Evolutionary conservation across 129 eudicot genomes (phyloP).

Genomic region (Sambucus nigra): DNA sequence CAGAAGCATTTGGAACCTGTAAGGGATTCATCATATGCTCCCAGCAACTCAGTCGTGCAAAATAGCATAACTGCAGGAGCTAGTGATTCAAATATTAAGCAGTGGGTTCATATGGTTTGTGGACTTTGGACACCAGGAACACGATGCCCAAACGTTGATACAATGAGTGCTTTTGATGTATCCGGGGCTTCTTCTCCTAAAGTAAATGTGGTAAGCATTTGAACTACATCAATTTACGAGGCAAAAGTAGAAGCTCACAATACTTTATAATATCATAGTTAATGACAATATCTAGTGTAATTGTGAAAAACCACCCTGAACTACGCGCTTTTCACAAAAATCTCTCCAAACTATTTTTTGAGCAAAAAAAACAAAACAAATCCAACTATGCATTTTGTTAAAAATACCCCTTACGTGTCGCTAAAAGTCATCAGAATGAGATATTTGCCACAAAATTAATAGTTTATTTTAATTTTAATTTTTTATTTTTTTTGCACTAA

Average conservation of each 20-base stretch:
- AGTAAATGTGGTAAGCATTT: slow-evolving; percentile 30
- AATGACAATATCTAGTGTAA: no score
- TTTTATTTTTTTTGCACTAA: no score
- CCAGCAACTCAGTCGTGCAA: slow-evolving; percentile 11
- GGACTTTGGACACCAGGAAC: slow-evolving; percentile 69
- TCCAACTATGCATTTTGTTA: no score
- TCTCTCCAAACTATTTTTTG: no score
- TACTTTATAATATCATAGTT: no score
- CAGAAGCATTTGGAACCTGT: slow-evolving; percentile 6
- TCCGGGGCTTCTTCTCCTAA: slow-evolving; percentile 35
- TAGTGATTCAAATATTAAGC: slow-evolving; percentile 40
- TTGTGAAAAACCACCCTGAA: no score
- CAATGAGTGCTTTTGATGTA: slow-evolving; percentile 66
- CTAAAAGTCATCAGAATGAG: no score
- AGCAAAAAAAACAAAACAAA: no score
- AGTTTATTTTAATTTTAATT: no score
- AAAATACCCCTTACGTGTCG: no score
- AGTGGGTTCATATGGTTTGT: slow-evolving; percentile 71
- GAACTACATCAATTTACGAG: not conserved
- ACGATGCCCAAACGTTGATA: slow-evolving; percentile 57
- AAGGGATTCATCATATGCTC: slow-evolving; percentile 9
- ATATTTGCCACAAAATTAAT: no score
- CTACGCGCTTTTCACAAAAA: no score
- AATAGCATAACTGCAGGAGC: slow-evolving; percentile 44
- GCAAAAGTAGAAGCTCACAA: not conserved